A percentile compares a stretch with the other conserved stretches of the same genome.
Conservation (phyloP, 148 eudicot species). For the Amaranthus palmeri region DNA sequence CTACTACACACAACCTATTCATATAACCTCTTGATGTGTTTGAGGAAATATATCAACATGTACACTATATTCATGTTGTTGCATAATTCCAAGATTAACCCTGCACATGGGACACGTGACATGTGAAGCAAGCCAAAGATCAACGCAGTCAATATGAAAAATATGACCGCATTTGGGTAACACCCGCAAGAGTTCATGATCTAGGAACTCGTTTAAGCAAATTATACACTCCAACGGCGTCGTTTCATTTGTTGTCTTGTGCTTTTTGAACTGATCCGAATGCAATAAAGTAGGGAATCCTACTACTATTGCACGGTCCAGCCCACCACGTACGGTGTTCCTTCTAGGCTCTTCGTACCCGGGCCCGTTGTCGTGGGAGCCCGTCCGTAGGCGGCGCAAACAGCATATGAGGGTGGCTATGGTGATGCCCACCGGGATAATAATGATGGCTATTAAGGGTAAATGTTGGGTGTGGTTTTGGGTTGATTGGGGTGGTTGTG, state of each 20-base stretch:
- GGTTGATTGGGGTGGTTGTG: too few relatives aligned
- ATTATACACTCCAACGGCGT: slow-evolving; percentile 44
- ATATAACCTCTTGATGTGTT: too few relatives aligned
- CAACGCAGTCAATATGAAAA: slow-evolving; percentile 47
- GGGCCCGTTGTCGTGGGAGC: too few relatives aligned
- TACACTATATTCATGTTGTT: too few relatives aligned
- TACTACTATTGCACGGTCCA: slow-evolving; percentile 12
- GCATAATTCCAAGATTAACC: slow-evolving; percentile 21
- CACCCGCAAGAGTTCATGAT: slow-evolving; percentile 32
- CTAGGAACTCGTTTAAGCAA: slow-evolving; percentile 46
- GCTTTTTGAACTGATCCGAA: slow-evolving; percentile 32
- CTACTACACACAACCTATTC: too few relatives aligned
- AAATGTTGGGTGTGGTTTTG: too few relatives aligned
- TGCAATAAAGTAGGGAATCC: slow-evolving; percentile 42
- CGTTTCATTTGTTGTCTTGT: slow-evolving; percentile 30
- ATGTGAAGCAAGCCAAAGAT: slow-evolving; percentile 38
- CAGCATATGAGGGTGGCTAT: too few relatives aligned
- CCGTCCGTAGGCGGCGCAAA: too few relatives aligned
- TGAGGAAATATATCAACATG: too few relatives aligned
- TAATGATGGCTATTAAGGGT: too few relatives aligned
- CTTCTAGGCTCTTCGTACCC: too few relatives aligned
- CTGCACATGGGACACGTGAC: slow-evolving; percentile 57
- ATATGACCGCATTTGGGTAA: slow-evolving; percentile 49
- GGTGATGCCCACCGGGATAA: too few relatives aligned
- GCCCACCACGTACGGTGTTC: background rate